Evolutionary conservation across 192 early-diverging fungal species (phyloP), one percentile per base, ranked within the genome.

Genomic region (Rhizophagus prolifer): DNA sequence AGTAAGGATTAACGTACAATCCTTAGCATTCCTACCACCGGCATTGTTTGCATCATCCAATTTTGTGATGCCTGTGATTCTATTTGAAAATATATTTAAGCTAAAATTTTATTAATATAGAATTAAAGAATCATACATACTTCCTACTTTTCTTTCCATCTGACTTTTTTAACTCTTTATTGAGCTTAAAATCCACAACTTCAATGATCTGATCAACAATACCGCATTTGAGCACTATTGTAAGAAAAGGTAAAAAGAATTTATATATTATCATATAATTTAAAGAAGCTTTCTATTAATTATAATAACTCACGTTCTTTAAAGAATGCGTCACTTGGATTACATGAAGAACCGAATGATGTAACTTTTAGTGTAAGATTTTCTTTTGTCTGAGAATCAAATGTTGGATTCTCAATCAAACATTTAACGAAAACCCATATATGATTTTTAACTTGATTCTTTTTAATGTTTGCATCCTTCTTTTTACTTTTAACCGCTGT

Each of bases 321-420:
- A 8, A n/a, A 81, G 79, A 14, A 94, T 4, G 47, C 12, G 16
- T 50, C 47, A 50, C 47, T 50, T 50, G 47, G 71, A 60, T 80
- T 80, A 81, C 92, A 95, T 59, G 87, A 95, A 38, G 93, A 94
- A 9, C 94, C 94, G 81, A 99, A 98, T 6, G 88, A 79, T 0
- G 89, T 86, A 25, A 78, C 54, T 41, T 91, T 87, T 63, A 96
- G 81, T 21, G 95, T 99, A 91, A 99, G 88, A 72, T 86, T 96
- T 79, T 98, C 97, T 82, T 99, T 99, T 28, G 96, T 99, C 83
- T 99, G 97, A 34, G 96, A 97, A 82, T 98, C 95, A 82, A 99
- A 99, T 14, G 95, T 83, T 9, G 97, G 96, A 76, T 99, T 99
- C 71, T 92, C 95, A 72, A 99, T 97, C 71, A 91, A 75, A 81